phyloP scores from a whole-genome alignment of 306 rosid species.

The Mucuna pruriens region DNA sequence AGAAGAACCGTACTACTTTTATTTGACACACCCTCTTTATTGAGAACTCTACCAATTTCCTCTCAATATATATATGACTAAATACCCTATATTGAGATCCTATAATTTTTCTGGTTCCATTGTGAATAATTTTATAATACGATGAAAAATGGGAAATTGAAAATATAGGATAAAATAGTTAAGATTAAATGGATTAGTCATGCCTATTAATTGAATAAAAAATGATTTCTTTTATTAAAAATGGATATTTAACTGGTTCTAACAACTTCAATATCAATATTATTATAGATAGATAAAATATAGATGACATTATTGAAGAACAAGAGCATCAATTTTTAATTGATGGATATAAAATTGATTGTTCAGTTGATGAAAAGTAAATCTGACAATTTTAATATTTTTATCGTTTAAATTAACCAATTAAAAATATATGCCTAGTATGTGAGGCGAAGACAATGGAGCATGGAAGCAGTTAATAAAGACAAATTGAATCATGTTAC shows the following conservation, averaged over 20 bases:
- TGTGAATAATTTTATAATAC: no score
- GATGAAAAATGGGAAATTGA: no score
- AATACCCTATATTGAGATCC: neutral
- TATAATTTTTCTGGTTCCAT: neutral
- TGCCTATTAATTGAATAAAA: neutral
- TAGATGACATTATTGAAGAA: neutral
- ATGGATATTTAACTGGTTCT: no score
- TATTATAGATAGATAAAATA: neutral
- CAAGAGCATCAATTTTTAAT: neutral
- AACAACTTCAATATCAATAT: neutral
- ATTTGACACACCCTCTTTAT: neutral
- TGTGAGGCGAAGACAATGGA: neutral
- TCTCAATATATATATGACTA: no score
- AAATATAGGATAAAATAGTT: no score
- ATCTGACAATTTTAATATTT: neutral
- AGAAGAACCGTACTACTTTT: neutral
- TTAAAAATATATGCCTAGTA: neutral
- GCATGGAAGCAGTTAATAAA: neutral
- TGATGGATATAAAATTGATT: neutral
- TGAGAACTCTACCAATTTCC: neutral
- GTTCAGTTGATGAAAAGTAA: neutral
- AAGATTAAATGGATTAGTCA: neutral
- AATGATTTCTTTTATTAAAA: no score
- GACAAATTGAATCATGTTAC: constrained; percentile 26
- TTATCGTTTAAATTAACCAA: neutral